Conservation (phyloP, 2,329 filamentous ascomycete genomes). For the Apiospora saccharicola region DNA sequence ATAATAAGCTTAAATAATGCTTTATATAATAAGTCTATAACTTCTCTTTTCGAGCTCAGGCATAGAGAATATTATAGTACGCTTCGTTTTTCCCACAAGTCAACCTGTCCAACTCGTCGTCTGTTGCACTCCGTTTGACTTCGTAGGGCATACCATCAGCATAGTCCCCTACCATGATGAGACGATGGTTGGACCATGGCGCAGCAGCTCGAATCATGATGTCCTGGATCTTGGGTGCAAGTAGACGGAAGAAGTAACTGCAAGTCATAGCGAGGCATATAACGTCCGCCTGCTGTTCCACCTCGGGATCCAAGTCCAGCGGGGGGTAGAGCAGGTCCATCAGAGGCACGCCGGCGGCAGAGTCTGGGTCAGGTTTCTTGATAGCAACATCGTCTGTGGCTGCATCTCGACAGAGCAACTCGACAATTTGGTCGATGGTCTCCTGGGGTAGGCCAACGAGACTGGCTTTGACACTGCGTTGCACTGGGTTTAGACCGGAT, state of each 20-base stretch:
- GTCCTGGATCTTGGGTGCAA: neutral
- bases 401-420: neutral
- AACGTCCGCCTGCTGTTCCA: neutral
- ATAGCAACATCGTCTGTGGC: neutral
- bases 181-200: conserved; percentile 5
- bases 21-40: too few species aligned
- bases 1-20: too few species aligned
- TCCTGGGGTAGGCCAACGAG: neutral
- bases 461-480: neutral
- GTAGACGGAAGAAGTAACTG: neutral
- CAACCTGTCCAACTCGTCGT: neutral
- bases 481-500: neutral
- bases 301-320: too few species aligned
- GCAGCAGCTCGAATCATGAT: neutral
- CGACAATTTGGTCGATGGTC: neutral
- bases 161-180: neutral
- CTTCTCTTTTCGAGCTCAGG: too few species aligned
- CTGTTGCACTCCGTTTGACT: neutral
- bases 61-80: neutral
- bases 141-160: neutral
- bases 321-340: too few species aligned
- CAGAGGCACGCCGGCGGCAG: too few species aligned
- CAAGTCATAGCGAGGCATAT: neutral
- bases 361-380: too few species aligned
- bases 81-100: too few species aligned